Base-by-base conservation (phyloP, 495 filamentous ascomycete species). In the Barbatosphaeria neglecta region DNA sequence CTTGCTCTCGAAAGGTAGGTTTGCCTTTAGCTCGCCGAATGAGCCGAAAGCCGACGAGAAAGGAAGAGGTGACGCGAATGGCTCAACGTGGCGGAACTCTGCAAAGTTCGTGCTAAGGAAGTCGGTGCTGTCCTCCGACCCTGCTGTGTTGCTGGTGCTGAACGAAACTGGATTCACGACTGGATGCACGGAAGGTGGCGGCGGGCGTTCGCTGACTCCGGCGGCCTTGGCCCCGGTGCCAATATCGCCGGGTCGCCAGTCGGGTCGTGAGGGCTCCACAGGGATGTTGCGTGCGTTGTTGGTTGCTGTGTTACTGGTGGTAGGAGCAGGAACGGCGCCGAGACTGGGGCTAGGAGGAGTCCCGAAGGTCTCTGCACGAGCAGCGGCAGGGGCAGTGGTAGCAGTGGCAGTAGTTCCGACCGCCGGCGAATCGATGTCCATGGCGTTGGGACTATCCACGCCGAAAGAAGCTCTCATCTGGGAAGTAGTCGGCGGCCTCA, bases 1-100 rank as follows among this genome's bases (percentile, higher is more conserved):
- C 23, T 70, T 66, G 37, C 84, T 89, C 47, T 80, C 64, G 59
- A 90, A 92, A 0, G 87, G 87, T 1, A 95, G 75, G 2, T 69
- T 80, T 6, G 74, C 66, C 20, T 69, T 70, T 28, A 95, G 62
- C 50, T 86, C 85, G 18, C 72, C 69, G 25, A 93, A 70, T 28
- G 80, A 78, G 17, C 70, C 63, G 5, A 90, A 77, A 13, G 80
- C 76, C 20, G 62, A 69, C 13, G 27, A 8, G 27, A 13, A 8
- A 11, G 73, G 22, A 15, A 69, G 64, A 25, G 64, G 64, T n/a
- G n/a, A n/a, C 3, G 66, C 65, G 35, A 90, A 79, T 0, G 87
- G 87, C 27, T 77, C 78, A 6, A 82, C 74, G 23, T 82, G 78
- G 9, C 70, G 67, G 6, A 93, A 73, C 22, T 85, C 78, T 1